A percentile compares a stretch with the other conserved stretches of the same genome.
phyloP scores from a whole-genome alignment of 352 stramenopile genomes.

The Phytopythium boreale region DNA sequence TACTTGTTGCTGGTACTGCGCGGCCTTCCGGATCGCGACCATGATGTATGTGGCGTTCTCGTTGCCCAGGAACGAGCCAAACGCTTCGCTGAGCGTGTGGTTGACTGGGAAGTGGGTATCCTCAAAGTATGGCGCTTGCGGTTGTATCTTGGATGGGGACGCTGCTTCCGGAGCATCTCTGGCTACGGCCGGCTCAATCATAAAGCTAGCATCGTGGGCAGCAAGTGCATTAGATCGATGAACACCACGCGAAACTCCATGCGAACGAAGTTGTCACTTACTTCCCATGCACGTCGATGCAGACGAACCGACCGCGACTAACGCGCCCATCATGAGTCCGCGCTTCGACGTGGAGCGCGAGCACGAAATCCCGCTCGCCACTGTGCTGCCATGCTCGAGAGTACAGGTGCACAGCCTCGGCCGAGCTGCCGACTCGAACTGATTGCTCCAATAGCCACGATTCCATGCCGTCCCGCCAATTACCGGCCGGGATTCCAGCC shows the following conservation, averaged over 20 bases:
- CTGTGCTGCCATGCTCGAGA: constrained; percentile 14
- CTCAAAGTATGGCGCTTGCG: constrained; percentile 26
- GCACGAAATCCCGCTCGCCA: constrained; percentile 34
- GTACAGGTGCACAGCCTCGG: constrained; percentile 36
- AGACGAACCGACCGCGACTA: constrained; percentile 33
- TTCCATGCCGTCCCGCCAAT: constrained; percentile 11
- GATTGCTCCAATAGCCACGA: constrained; percentile 21
- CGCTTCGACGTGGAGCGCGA: constrained; percentile 47
- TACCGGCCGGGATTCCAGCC: no score
- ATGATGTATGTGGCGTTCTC: constrained; percentile 47
- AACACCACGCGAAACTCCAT: not conserved
- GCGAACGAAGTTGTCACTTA: not conserved
- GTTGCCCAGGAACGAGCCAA: constrained; percentile 48
- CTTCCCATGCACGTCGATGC: constrained; percentile 46
- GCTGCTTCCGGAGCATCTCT: constrained; percentile 2
- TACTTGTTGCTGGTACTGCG: constrained; percentile 67
- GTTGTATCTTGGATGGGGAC: not conserved
- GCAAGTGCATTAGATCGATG: not conserved
- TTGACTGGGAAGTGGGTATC: constrained; percentile 64
- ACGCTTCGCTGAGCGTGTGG: constrained; percentile 29
- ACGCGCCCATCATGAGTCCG: constrained; percentile 17
- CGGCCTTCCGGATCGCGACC: constrained; percentile 54
- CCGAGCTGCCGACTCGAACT: constrained; percentile 22
- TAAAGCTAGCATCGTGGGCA: constrained; percentile 12
- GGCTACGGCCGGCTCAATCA: constrained; percentile 34